These are phyloP conservation scores for Epichloe sp. DNA, from an alignment of 2,329 filamentous ascomycete genomes.

Conservation along the genomic window DNA sequence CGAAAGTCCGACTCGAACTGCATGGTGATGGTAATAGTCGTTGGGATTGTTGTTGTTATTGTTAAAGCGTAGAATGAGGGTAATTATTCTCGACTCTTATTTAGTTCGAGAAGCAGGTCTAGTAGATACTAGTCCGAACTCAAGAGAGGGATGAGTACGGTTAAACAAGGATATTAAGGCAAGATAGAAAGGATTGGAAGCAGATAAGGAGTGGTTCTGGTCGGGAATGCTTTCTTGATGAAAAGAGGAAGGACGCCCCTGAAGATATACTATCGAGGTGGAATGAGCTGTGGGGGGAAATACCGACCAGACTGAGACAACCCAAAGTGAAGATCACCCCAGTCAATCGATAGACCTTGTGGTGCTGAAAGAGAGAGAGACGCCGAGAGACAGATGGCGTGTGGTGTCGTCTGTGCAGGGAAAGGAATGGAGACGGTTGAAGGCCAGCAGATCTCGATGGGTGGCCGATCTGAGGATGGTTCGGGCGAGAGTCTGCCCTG, in stretches of 20 bases:
- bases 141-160: not conserved
- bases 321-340: constrained; percentile 20
- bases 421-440: constrained; percentile 19
- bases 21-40: constrained; percentile 16
- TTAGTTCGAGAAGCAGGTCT: not conserved
- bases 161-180: constrained; percentile 4
- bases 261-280: constrained; percentile 28
- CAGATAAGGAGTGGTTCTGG: constrained; percentile 13
- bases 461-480: constrained; percentile 11
- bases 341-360: constrained; percentile 18
- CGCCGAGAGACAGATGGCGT: constrained; percentile 23
- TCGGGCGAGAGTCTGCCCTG: constrained; percentile 9
- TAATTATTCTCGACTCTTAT: not conserved
- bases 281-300: constrained; percentile 23
- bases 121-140: constrained; percentile 2
- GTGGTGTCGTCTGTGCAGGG: constrained; percentile 16
- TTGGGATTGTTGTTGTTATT: not conserved
- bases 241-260: constrained; percentile 21
- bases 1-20: constrained; percentile 26
- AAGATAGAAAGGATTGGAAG: constrained; percentile 3
- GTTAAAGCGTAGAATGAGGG: not conserved
- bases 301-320: constrained; percentile 22
- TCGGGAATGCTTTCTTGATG: constrained; percentile 21
- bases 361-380: constrained; percentile 16
- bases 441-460: constrained; percentile 16